These are phyloP conservation scores for Collybiopsis luxurians DNA, from an alignment of 768 basidiomycete genomes.

Conservation along the genomic window DNA sequence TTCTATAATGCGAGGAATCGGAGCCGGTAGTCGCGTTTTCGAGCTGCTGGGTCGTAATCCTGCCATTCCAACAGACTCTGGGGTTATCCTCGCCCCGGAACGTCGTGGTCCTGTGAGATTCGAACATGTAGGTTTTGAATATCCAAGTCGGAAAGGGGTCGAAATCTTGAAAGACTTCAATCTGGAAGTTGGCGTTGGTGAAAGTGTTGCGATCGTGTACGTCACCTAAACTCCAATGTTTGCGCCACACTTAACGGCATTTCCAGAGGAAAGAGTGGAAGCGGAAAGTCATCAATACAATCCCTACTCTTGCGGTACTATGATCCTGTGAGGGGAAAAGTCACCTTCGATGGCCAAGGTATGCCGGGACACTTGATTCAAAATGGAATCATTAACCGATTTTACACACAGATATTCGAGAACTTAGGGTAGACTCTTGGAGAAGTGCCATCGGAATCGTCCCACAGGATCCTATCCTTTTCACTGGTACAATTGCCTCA, in stretches of 20 bases:
- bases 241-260: conserved; percentile 6
- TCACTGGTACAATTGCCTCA: conserved; percentile 90
- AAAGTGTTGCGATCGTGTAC: conserved; percentile 90
- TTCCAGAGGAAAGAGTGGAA: conserved; percentile 82
- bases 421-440: conserved; percentile 86
- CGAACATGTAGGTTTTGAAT: conserved; percentile 83
- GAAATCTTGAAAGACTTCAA: conserved; percentile 82
- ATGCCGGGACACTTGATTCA: background rate
- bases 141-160: conserved; percentile 81
- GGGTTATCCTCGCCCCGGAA: conserved; percentile 50
- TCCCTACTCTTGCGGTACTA: conserved; percentile 86
- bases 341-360: conserved; percentile 89
- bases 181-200: conserved; percentile 77
- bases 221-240: conserved; percentile 26
- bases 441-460: conserved; percentile 88
- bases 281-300: conserved; percentile 92
- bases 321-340: conserved; percentile 78
- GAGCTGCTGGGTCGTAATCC: conserved; percentile 84
- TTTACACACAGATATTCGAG: conserved; percentile 65
- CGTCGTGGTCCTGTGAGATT: conserved; percentile 75
- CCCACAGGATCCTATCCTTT: conserved; percentile 90
- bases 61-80: conserved; percentile 63
- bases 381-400: background rate
- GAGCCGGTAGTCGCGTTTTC: conserved; percentile 92
- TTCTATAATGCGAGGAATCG: conserved; percentile 95